These are phyloP conservation scores for Hypoxylon sp. DNA, from an alignment of 2,329 filamentous ascomycete species.

Conservation along the genomic window DNA sequence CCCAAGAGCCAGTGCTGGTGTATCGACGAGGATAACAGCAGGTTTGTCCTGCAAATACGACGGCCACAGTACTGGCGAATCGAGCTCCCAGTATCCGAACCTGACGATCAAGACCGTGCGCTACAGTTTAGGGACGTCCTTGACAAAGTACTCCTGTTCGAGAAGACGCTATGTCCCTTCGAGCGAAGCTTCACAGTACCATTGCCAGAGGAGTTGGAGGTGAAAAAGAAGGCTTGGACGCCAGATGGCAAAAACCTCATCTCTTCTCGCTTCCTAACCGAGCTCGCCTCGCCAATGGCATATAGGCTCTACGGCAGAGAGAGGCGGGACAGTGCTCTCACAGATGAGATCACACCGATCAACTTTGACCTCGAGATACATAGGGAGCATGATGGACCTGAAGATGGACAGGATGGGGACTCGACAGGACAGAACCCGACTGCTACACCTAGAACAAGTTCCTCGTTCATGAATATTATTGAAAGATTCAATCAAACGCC, in stretches of 20 bases:
- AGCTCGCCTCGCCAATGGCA: constrained; percentile 33
- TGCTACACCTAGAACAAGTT: background rate
- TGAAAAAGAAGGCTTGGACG: constrained; percentile 74
- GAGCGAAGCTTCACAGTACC: constrained; percentile 77
- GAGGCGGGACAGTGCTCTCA: constrained; percentile 27
- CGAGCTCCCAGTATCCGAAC: constrained; percentile 74
- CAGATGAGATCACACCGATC: constrained; percentile 10
- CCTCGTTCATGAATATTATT: background rate
- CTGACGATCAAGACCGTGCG: constrained; percentile 70
- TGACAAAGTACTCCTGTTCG: constrained; percentile 78
- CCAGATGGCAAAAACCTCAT: constrained; percentile 57
- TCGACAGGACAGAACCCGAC: background rate
- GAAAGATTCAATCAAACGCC: background rate
- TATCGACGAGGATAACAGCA: constrained; percentile 79
- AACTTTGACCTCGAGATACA: constrained; percentile 4
- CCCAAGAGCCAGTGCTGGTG: constrained; percentile 95
- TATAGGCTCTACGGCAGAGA: constrained; percentile 33
- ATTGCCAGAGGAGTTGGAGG: constrained; percentile 71
- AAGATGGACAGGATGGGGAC: background rate
- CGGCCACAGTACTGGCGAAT: constrained; percentile 90
- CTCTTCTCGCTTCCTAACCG: constrained; percentile 48
- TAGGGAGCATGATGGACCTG: background rate
- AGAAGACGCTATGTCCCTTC: constrained; percentile 89
- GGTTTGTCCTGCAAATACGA: constrained; percentile 86
- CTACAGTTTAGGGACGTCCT: constrained; percentile 74